These are phyloP conservation scores for Phyllachora maydis DNA, from an alignment of 2,329 filamentous ascomycete genomes.

Conservation along the genomic window DNA sequence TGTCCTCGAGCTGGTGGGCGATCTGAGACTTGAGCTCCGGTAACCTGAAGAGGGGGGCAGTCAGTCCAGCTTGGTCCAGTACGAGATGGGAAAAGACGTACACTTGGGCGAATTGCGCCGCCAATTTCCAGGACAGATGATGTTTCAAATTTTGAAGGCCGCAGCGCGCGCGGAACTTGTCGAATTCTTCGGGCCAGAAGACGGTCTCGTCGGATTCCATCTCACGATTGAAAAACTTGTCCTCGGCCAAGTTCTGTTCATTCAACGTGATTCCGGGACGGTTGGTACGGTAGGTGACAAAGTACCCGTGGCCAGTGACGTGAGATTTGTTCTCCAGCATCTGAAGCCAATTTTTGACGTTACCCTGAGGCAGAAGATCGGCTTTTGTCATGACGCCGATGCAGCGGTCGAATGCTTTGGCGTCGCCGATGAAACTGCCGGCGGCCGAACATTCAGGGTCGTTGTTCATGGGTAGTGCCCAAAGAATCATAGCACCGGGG, in stretches of 20 bases:
- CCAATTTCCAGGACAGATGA: constrained; percentile 29
- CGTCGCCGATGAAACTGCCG: constrained; percentile 37
- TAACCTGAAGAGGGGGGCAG: constrained; percentile 4
- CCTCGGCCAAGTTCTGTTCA: constrained; percentile 28
- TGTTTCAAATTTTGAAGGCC: constrained; percentile 30
- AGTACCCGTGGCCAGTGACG: constrained; percentile 53
- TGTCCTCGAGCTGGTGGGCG: too few species aligned
- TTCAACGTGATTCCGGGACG: constrained; percentile 28
- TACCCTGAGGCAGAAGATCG: constrained; percentile 39
- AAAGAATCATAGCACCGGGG: constrained; percentile 52
- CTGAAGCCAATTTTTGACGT: constrained; percentile 34
- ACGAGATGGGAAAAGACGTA: constrained; percentile 7
- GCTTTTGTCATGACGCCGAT: constrained; percentile 74
- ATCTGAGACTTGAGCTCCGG: constrained; percentile 28
- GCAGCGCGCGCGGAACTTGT: constrained; percentile 22
- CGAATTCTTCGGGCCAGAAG: constrained; percentile 32
- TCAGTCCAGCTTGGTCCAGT: neutral
- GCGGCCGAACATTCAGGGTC: constrained; percentile 61
- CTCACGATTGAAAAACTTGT: constrained; percentile 24
- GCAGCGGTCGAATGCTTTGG: constrained; percentile 34
- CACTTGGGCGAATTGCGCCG: constrained; percentile 30
- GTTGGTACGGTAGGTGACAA: constrained; percentile 49
- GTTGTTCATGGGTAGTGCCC: constrained; percentile 57
- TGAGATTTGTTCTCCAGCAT: constrained; percentile 45
- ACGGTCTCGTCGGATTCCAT: constrained; percentile 6